Evolutionary conservation across 371 early-diverging fungal species (phyloP).

Genomic region (Lichtheimia ramosa): DNA sequence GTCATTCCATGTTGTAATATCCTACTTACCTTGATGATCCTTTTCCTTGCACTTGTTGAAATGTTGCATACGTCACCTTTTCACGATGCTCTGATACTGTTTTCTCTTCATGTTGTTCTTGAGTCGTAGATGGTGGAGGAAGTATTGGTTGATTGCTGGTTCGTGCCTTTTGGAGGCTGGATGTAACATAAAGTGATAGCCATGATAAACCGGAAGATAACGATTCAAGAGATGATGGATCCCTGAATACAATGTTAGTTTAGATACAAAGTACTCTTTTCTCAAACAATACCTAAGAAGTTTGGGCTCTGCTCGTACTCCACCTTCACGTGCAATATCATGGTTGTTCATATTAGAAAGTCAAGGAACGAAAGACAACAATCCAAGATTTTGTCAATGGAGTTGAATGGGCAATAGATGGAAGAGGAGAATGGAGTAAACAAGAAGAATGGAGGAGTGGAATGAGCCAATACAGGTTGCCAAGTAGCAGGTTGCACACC

Average conservation of each 20-base stretch:
- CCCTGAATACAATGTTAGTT: constrained; percentile 24
- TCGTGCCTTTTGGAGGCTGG: constrained; percentile 42
- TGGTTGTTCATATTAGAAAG: too few relatives aligned
- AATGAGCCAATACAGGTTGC: too few relatives aligned
- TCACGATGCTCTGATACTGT: background rate
- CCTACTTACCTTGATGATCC: background rate
- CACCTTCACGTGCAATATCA: constrained; percentile 6
- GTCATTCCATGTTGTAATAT: too few relatives aligned
- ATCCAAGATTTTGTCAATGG: too few relatives aligned
- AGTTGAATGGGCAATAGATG: background rate
- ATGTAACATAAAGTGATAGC: constrained; percentile 56
- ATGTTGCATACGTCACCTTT: constrained; percentile 5
- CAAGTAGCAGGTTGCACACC: too few relatives aligned
- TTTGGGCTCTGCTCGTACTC: constrained; percentile 50
- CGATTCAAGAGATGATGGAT: constrained; percentile 62
- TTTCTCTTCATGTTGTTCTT: constrained; percentile 14
- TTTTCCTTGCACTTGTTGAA: background rate
- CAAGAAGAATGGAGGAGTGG: background rate
- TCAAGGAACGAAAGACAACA: too few relatives aligned
- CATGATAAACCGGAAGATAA: constrained; percentile 58
- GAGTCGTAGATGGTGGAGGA: constrained; percentile 19
- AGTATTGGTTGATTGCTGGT: constrained; percentile 10
- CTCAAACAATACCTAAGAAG: constrained; percentile 29
- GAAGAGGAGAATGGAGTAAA: background rate
- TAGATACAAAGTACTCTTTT: too few relatives aligned